Conservation (phyloP, 768 basidiomycete species). For the Kwoniella dejecticola region DNA sequence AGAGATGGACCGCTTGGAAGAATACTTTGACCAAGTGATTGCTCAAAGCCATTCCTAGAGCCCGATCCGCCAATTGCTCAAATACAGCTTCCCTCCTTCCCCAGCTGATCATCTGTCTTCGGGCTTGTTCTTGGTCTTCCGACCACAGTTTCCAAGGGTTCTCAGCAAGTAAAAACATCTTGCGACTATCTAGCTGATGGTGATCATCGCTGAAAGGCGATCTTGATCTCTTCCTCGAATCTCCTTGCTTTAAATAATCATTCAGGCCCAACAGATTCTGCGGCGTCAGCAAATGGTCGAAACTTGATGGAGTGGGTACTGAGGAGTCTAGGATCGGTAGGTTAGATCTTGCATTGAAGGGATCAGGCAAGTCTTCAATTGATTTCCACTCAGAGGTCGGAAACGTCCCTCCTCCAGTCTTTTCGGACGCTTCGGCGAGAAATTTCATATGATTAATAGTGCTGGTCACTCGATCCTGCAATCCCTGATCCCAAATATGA, state of each 20-base stretch:
- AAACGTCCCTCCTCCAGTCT: no score
- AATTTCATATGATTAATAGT: not conserved
- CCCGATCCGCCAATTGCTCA: conserved; percentile 35
- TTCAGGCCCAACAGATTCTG: no score
- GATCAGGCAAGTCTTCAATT: no score
- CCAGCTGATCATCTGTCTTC: conserved; percentile 20
- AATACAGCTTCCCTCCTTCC: conserved; percentile 28
- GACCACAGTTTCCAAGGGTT: conserved; percentile 27
- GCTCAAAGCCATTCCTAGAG: conserved; percentile 32
- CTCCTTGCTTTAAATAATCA: not conserved
- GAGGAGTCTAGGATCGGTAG: no score
- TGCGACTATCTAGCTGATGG: not conserved
- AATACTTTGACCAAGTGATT: conserved; percentile 34
- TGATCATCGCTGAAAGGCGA: not conserved
- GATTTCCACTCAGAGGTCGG: no score
- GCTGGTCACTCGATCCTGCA: not conserved
- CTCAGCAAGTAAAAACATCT: not conserved
- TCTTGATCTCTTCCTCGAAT: conserved; percentile 6
- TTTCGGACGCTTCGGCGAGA: no score
- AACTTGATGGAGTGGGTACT: no score
- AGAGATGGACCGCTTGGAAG: conserved; percentile 38
- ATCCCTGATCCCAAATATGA: not conserved
- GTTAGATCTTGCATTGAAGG: no score
- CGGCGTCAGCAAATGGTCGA: no score
- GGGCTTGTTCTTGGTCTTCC: not conserved